phyloP scores from a whole-genome alignment of 371 early-diverging fungal species.

The Rhizopus sp. region DNA sequence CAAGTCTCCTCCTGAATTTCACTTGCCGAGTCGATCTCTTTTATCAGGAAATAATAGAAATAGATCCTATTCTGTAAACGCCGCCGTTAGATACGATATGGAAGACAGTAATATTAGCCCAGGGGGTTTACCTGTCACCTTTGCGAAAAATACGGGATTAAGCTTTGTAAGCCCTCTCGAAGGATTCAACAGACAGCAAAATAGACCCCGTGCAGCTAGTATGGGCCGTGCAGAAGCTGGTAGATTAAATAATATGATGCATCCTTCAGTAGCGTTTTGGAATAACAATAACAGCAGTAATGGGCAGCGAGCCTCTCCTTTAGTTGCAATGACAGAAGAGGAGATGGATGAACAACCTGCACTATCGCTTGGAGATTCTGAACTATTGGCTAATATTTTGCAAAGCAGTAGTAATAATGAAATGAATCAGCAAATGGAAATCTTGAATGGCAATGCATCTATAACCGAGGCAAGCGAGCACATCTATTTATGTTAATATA shows the following conservation, averaged over 20 bases:
- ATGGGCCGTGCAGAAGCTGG: conserved; percentile 59
- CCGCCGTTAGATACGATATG: conserved; percentile 55
- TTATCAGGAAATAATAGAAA: conserved; percentile 54
- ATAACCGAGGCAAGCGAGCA: conserved; percentile 15
- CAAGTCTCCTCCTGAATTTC: conserved; percentile 42
- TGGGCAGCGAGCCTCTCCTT: conserved; percentile 36
- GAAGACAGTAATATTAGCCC: neutral
- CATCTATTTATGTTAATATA: neutral
- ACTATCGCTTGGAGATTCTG: conserved; percentile 51
- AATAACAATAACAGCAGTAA: conserved; percentile 37
- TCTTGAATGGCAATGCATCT: neutral
- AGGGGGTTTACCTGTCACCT: neutral
- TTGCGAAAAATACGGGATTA: conserved; percentile 8
- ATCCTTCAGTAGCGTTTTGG: conserved; percentile 20
- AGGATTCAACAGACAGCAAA: conserved; percentile 46
- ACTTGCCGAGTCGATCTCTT: conserved; percentile 40
- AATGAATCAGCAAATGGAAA: neutral
- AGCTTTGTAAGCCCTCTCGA: conserved; percentile 40
- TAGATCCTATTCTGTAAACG: conserved; percentile 77
- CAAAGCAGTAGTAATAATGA: conserved; percentile 15
- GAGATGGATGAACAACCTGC: conserved; percentile 27
- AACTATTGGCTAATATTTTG: conserved; percentile 50
- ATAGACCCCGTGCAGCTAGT: conserved; percentile 62
- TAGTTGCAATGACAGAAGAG: conserved; percentile 44
- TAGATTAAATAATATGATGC: conserved; percentile 6